phyloP scores from a whole-genome alignment of 257 asterid species.

The Solanum peruvianum region DNA sequence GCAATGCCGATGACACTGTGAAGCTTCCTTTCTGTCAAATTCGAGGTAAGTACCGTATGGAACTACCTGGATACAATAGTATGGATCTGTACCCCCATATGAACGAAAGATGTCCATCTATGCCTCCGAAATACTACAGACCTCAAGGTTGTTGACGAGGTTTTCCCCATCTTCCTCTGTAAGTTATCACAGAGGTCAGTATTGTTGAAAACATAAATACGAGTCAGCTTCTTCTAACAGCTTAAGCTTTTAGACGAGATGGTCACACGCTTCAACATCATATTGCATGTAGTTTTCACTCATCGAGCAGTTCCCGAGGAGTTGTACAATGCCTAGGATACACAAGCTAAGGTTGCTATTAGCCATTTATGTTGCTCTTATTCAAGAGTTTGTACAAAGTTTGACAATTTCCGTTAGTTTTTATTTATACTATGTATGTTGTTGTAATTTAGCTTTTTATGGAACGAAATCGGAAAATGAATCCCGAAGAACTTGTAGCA shows the following conservation, averaged over 20 bases:
- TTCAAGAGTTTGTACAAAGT: not conserved
- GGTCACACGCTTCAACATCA: not conserved
- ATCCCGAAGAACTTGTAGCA: not conserved
- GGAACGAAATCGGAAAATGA: not conserved
- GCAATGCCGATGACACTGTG: conserved; percentile 72
- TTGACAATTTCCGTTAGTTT: not conserved
- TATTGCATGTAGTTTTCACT: not conserved
- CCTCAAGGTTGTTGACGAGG: conserved; percentile 60
- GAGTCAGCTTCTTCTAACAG: not conserved
- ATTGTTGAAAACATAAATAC: not conserved
- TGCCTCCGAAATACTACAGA: conserved; percentile 62
- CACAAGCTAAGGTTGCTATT: not conserved
- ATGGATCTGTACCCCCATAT: conserved; percentile 66
- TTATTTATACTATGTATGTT: not conserved
- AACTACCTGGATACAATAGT: conserved; percentile 67
- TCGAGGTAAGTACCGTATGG: conserved; percentile 68
- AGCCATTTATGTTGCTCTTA: not conserved
- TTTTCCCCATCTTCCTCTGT: not conserved
- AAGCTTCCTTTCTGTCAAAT: conserved; percentile 87
- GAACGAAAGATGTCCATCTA: conserved; percentile 85
- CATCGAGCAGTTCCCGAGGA: not conserved
- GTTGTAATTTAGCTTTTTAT: not conserved
- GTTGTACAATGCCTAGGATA: not conserved
- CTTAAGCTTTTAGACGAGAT: not conserved
- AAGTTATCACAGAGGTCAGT: not conserved